A percentile compares a stretch with the other conserved stretches of the same genome.
Evolutionary conservation across 306 rosid species (phyloP).

Genomic region (Cicer arietinum): DNA sequence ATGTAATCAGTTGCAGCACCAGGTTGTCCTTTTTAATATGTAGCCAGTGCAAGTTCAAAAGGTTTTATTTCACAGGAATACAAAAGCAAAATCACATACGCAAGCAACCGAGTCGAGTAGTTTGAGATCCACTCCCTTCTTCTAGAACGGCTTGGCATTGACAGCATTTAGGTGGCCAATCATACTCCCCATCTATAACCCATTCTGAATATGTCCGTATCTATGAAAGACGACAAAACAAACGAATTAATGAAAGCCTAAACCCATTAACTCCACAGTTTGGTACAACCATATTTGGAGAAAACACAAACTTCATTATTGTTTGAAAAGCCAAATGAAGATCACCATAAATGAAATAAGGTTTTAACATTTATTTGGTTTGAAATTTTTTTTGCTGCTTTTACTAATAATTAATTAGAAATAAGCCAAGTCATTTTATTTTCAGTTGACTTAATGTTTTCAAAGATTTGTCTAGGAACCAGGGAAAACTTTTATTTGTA

Average conservation of each 20-base stretch:
- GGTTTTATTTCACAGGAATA: slow-evolving; percentile 30
- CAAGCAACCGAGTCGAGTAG: slow-evolving; percentile 95
- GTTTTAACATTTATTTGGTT: neutral
- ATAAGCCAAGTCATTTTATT: neutral
- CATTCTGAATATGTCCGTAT: slow-evolving; percentile 94
- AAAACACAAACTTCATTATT: slow-evolving; percentile 5
- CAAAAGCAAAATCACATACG: slow-evolving; percentile 70
- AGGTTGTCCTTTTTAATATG: slow-evolving; percentile 34
- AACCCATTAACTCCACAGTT: slow-evolving; percentile 37
- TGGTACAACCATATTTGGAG: slow-evolving; percentile 15
- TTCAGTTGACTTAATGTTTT: neutral
- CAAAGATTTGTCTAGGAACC: neutral
- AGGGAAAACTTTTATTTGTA: neutral
- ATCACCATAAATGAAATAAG: neutral
- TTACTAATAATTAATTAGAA: neutral
- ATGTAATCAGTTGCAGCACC: slow-evolving; percentile 25
- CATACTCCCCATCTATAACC: slow-evolving; percentile 96
- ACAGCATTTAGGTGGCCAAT: slow-evolving; percentile 98
- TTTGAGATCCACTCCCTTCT: slow-evolving; percentile 72
- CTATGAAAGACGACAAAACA: slow-evolving; percentile 53
- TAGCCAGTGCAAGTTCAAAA: slow-evolving; percentile 36
- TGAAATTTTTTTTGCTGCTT: neutral
- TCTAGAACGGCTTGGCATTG: slow-evolving; percentile 73
- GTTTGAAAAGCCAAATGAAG: slow-evolving; percentile 22
- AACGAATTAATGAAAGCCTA: slow-evolving; percentile 26